Percentiles rank a stretch among this genome's conserved stretches.
These are phyloP conservation scores for Alternaria hordeiaustralica DNA, from an alignment of 2,329 filamentous ascomycete species.

Conservation along the genomic window DNA sequence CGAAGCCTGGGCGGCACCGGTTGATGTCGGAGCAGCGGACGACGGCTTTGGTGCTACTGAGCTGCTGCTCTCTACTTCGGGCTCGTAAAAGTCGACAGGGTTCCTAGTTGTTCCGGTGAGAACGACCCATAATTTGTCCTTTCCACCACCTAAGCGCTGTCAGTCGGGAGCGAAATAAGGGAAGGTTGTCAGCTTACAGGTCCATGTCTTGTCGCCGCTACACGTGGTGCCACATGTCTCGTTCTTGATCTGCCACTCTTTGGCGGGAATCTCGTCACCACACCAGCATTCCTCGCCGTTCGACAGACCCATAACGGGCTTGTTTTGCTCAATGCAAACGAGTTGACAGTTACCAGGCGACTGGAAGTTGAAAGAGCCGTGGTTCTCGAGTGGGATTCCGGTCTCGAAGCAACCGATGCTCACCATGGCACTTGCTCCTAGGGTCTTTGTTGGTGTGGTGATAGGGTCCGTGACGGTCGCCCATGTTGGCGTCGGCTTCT, in stretches of 20 bases:
- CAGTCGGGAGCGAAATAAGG: conserved; percentile 16
- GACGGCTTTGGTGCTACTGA: conserved; percentile 20
- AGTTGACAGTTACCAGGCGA: conserved; percentile 62
- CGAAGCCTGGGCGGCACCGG: conserved; percentile 19
- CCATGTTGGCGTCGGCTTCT: conserved; percentile 20
- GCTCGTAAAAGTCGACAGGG: conserved; percentile 43
- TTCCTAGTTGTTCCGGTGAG: conserved; percentile 57
- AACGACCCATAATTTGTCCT: conserved; percentile 58
- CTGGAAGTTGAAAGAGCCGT: conserved; percentile 60
- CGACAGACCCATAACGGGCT: conserved; percentile 68
- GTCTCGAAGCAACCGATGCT: conserved; percentile 61
- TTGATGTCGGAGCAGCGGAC: conserved; percentile 22
- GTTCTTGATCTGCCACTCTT: conserved; percentile 61
- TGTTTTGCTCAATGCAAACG: conserved; percentile 55
- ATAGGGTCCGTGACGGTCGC: conserved; percentile 28
- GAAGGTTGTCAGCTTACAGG: conserved; percentile 63
- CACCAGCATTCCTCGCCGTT: conserved; percentile 73
- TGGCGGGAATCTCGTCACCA: conserved; percentile 70
- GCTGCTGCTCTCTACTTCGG: conserved; percentile 24
- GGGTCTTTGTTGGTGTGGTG: conserved; percentile 40
- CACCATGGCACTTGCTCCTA: conserved; percentile 34
- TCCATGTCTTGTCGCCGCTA: conserved; percentile 61
- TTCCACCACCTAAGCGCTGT: conserved; percentile 63
- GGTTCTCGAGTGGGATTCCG: conserved; percentile 54
- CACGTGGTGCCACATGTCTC: conserved; percentile 70